Evolutionary conservation across 768 basidiomycete species (phyloP), one percentile per base, ranked within the genome.

Genomic region (Agaricus sinodeliciosus): DNA sequence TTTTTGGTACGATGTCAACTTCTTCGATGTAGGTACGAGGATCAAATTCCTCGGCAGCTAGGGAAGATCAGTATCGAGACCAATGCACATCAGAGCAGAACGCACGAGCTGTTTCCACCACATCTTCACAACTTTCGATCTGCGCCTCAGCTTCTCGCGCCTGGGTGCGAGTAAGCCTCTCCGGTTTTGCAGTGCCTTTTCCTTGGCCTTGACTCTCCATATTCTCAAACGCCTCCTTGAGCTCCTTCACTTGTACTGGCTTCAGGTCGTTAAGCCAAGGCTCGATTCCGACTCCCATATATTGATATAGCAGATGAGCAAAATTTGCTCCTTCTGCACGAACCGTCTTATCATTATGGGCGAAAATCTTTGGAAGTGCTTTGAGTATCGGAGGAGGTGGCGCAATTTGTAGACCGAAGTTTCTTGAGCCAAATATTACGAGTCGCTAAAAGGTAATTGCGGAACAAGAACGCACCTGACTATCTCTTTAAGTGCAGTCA

Each of bases 201-300:
- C 92, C 94, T 60, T 84, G 88, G 2, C 86, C 87, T n/a, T 85
- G 84, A 56, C 81, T 82, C 60, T 94, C 90, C 75, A 95, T 72
- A 18, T 66, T 72, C 51, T 90, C 91, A 62, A 95, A 99, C 0
- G 83, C 77, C 63, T 97, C 95, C 61, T 90, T 91, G 60, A 99
- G 67, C 60, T 99, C 96, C 66, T 96, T 94, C 40, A 95, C 83
- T 67, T 98, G 96, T 3, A 99, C 93, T 1, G 95, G 93, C 65
- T 99, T 99, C 56, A 99, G 77, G 55, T 97, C 94, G 18, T 80
- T 72, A 18, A 99, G 72, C 74, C 84, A 91, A 43, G 90, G 80
- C 49, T 93, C 85, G 55, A 99, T 86, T 0, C 82, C 84, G 48
- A 81, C 61, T 27, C 91, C 95, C 57, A 98, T 83, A 65, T 84